Base-by-base conservation (phyloP, 108 stramenopile species). In the Parietichytrium sp. region DNA sequence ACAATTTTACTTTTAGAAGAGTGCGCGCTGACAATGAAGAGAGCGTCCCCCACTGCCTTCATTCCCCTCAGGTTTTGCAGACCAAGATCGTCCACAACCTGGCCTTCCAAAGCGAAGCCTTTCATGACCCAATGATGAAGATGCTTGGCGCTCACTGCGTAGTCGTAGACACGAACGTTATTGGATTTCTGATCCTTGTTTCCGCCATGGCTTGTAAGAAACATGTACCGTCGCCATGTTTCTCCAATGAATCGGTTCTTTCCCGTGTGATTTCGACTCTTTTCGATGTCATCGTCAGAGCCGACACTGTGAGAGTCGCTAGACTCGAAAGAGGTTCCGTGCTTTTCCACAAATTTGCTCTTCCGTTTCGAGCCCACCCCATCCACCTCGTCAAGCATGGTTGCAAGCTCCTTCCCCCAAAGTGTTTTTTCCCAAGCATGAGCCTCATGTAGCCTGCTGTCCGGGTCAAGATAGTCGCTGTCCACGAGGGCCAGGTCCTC, bases 11-110 rank as follows among this genome's bases (percentile, higher is more conserved):
- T 42, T 8, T 38, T 7, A n/a, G 55, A 72, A 4, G 55, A 72
- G 55, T 72, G 55, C 30, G 55, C 55, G 38, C 55, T 72, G 15
- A 38, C 55, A 4, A 72, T 38, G 29, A 72, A 72, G 55, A 72
- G 55, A 16, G 55, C 55, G 25, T 16, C 18, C 4, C 55, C 55
- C 20, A 72, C 55, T 8, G 55, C 38, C 12, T 30, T 38, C 55
- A 72, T 72, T 30, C 55, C 55, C 36, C 55, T 30, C 10, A 72
- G 38, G 38, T 72, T 72, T 23, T 72, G 55, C 29, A 72, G 30
- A 23, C 55, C 55, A 8, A 72, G 55, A 18, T 18, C 15, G 20
- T 33, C 8, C 8, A 33, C 38, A 30, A 8, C 42, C 12, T 18
- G 36, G 20, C 20, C 20, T n/a, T 72, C 10, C 0, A 72, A 42